Evolutionary conservation across 352 stramenopile species (phyloP), one percentile per base, ranked within the genome.

Genomic region (Globisporangium polare): DNA sequence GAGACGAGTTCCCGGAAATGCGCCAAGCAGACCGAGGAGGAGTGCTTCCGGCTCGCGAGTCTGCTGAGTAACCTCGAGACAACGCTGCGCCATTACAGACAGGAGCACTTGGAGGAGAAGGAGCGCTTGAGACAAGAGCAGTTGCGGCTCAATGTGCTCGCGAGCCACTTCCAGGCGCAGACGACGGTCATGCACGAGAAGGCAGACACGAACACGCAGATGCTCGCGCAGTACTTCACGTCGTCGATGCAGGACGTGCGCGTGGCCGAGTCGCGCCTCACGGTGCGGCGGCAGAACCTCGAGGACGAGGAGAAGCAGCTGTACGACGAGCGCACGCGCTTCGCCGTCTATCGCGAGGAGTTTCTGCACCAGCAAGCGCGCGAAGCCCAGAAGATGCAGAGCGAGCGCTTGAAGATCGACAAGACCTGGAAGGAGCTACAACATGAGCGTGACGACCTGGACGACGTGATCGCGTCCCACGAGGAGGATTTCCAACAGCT

Each of bases 51-150:
- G 1, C 72, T 94, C 5, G 53, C 68, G 26, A 75, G 72, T 43
- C 49, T 94, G 5, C 59, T 92, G 4, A 59, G 62, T 5, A 74
- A 64, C 1, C 64, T 94, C 1, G 85, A 92, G 65, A 60, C 68
- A 15, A 81, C 73, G 6, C 67, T 88, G 33, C 76, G 83, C 0
- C 65, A 75, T 33, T 69, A 65, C 24, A 75, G 80, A 6, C 79
- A 89, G 49, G 80, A 86, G 54, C 70, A 86, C 27, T 53, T 88
- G 12, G 84, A 92, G 24, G 81, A 94, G 50, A 87, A 89, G 47
- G 83, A 94, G 67, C 77, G 85, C 3, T 49, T 94, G 39, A 70
- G 80, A 9, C 71, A 83, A 22, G 83, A 94, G 49, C 85, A 94
- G 59, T 52, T 77, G n/a, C 82, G 84, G 0, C 39, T 94, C 5